Evolutionary conservation across 306 rosid species (phyloP), one percentile per base, ranked within the genome.

Genomic region (Vigna hirtella): DNA sequence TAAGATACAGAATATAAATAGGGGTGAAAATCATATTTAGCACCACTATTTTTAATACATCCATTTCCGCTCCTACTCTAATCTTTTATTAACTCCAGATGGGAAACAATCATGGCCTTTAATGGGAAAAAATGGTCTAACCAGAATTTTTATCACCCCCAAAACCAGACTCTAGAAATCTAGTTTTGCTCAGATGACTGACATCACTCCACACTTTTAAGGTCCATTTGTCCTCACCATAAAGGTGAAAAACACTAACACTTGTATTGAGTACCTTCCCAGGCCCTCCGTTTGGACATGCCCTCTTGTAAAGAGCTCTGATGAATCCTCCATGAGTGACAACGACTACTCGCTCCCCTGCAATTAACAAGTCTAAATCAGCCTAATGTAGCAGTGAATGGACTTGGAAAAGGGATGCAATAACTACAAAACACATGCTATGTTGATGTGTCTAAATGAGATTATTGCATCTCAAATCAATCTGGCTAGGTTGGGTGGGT

Each of bases 81-180:
- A 61, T 34, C 66, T 68, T 53, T 24, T 48, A 73, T 40, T 55
- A 43, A 58, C 30, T 67, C 48, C 7, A 76, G 61, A 47, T 24
- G 32, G 59, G 73, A 79, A 83, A 59, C 71, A 83, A 76, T 63
- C 57, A 63, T 26, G 79, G 70, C 30, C 12, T 66, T 48, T 17
- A 32, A 78, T 40, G 34, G 73, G 69, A 79, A 79, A 69, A 52
- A 79, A 74, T 65, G 28, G 75, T 62, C 96, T 91, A 95, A 79
- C 98, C 96, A 61, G 97, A 95, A 58, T 69, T 82, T 81, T 45
- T 86, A 57, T 89, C 97, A 78, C 99, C 99, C 22, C 99, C 97
- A 82, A 92, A 95, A 72, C 90, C 93, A 3, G 96, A 86, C 59
- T 87, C 76, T 40, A 93, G 91, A 89, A 71, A 86, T 47, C 61